Percentiles rank a stretch among this genome's conserved stretches.
These are phyloP conservation scores for Ogataea corticis DNA, from an alignment of 805 yeast species.

Conservation along the genomic window DNA sequence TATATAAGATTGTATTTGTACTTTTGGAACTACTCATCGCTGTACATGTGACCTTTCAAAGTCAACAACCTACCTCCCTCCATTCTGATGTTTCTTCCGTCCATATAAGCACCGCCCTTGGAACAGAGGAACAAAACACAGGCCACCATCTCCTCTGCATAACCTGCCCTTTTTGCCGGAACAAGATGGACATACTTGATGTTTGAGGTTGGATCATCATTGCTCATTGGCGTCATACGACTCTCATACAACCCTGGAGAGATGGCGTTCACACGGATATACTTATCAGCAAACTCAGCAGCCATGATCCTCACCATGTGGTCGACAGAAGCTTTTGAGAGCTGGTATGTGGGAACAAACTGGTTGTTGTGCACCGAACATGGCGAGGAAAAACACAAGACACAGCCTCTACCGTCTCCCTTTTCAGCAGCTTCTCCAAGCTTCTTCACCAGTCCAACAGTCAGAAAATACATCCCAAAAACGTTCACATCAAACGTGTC, in stretches of 20 bases:
- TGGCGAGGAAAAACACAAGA: slow-evolving; percentile 26
- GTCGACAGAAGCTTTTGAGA: slow-evolving; percentile 23
- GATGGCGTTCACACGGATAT: slow-evolving; percentile 26
- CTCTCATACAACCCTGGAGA: slow-evolving; percentile 27
- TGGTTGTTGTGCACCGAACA: slow-evolving; percentile 26
- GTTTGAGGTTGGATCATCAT: slow-evolving; percentile 24
- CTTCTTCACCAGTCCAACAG: slow-evolving; percentile 24
- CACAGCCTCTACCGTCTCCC: slow-evolving; percentile 27
- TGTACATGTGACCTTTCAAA: slow-evolving; percentile 24
- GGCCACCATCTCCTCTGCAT: slow-evolving; percentile 25
- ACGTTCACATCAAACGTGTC: slow-evolving; percentile 27
- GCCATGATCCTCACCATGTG: slow-evolving; percentile 31
- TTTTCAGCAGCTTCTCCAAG: slow-evolving; percentile 25
- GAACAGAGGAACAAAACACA: slow-evolving; percentile 21
- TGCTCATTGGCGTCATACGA: slow-evolving; percentile 26
- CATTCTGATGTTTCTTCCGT: slow-evolving; percentile 26
- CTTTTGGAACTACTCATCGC: slow-evolving; percentile 20
- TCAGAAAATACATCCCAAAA: slow-evolving; percentile 26
- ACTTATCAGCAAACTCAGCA: slow-evolving; percentile 28
- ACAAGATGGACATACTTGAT: slow-evolving; percentile 19
- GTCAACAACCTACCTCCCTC: slow-evolving; percentile 27
- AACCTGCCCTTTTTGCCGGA: slow-evolving; percentile 25
- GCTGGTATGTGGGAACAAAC: slow-evolving; percentile 27
- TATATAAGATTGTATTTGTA: no score
- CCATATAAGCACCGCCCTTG: slow-evolving; percentile 28